Percentiles rank a stretch among this genome's conserved stretches.
Conservation (phyloP, 331 rosid genomes). For the Stylosanthes scabra region DNA sequence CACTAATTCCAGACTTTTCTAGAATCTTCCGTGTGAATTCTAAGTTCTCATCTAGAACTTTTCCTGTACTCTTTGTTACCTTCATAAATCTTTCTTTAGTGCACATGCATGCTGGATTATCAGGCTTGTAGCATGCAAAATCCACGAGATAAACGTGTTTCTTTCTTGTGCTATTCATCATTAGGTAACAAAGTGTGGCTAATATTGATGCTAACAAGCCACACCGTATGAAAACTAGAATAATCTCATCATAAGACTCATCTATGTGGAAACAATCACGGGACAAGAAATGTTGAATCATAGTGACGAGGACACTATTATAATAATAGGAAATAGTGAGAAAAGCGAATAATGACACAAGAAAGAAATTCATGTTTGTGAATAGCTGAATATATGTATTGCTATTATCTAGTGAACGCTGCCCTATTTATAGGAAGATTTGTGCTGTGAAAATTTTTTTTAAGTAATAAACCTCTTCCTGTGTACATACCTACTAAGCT, state of each 20-base stretch:
- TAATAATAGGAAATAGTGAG: no score
- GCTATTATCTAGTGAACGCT: no score
- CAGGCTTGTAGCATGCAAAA: conserved; percentile 24
- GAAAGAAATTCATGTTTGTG: no score
- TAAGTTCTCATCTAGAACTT: neutral
- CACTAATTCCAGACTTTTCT: conserved; percentile 11
- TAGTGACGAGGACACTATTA: no score
- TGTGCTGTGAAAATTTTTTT: no score
- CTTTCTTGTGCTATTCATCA: neutral
- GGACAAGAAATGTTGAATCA: no score
- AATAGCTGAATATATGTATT: no score
- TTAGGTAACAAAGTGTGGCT: neutral
- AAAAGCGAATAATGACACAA: no score
- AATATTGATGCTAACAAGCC: neutral
- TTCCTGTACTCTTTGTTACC: neutral
- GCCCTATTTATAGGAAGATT: no score
- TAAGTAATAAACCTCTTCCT: no score
- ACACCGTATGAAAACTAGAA: neutral
- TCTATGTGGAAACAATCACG: no score
- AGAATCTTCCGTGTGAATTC: neutral
- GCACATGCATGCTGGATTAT: neutral
- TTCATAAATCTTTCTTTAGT: neutral
- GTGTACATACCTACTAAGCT: no score
- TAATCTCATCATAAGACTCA: neutral
- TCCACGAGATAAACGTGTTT: conserved; percentile 18